These are phyloP conservation scores for Asclepias syriaca DNA, from an alignment of 257 asterid species.

Conservation along the genomic window DNA sequence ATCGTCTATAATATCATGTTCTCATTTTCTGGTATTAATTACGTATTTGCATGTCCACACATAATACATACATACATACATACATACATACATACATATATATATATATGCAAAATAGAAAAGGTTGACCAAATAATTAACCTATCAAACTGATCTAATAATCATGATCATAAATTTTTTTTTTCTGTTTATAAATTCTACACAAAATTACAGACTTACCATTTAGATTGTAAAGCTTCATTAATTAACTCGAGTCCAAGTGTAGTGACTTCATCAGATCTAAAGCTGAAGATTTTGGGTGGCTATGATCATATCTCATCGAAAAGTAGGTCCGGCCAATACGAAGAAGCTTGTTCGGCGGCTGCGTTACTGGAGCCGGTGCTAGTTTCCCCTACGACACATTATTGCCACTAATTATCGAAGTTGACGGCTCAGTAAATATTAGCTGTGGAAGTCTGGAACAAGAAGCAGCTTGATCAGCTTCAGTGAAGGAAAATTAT, in stretches of 20 bases:
- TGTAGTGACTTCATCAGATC: too few relatives aligned
- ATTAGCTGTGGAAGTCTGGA: constrained; percentile 32
- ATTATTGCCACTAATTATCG: not conserved
- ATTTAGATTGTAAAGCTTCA: not conserved
- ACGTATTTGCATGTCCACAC: not conserved
- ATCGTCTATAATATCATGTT: not conserved
- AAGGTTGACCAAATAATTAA: not conserved
- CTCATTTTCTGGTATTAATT: not conserved
- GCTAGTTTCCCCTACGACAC: constrained; percentile 24
- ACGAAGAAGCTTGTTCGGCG: constrained; percentile 18
- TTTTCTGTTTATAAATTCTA: not conserved
- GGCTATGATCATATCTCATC: constrained; percentile 25
- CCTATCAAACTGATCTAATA: too few relatives aligned
- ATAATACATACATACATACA: too few relatives aligned
- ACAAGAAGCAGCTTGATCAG: not conserved
- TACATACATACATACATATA: not conserved
- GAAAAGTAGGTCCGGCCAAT: constrained; percentile 31
- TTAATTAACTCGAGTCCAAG: too few relatives aligned
- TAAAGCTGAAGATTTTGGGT: too few relatives aligned
- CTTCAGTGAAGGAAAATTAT: not conserved
- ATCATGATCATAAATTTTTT: not conserved
- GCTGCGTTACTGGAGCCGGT: constrained; percentile 21
- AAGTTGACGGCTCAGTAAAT: constrained; percentile 17
- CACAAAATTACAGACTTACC: not conserved
- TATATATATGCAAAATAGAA: not conserved